Conservation (phyloP, 1,284 basidiomycete species). For the Apiotrichum montevideense region DNA sequence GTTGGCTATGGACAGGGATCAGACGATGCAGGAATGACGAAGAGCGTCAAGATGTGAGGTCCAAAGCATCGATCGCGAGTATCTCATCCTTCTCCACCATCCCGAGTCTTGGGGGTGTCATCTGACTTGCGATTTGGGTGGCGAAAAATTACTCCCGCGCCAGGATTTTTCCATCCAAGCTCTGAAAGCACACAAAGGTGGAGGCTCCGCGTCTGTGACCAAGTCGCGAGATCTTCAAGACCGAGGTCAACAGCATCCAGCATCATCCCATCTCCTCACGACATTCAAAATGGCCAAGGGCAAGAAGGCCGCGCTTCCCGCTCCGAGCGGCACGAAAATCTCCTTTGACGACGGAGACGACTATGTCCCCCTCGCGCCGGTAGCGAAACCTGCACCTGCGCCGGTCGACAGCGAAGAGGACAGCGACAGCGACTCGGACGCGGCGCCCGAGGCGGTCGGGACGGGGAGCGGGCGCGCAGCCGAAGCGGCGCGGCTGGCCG, state of each 20-base stretch:
- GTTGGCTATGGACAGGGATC: too few relatives aligned
- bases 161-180: too few relatives aligned
- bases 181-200: too few relatives aligned
- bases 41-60: too few relatives aligned
- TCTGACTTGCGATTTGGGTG: neutral
- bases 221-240: too few relatives aligned
- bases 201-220: too few relatives aligned
- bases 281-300: slow-evolving; percentile 11
- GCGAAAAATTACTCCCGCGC: neutral
- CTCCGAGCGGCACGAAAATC: slow-evolving; percentile 24
- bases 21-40: too few relatives aligned
- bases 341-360: slow-evolving; percentile 24
- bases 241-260: too few relatives aligned
- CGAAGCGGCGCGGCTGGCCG: slow-evolving; percentile 3
- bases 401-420: slow-evolving; percentile 8
- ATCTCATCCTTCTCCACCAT: too few relatives aligned
- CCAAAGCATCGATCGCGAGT: too few relatives aligned
- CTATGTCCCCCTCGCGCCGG: neutral
- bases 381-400: neutral
- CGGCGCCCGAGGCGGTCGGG: slow-evolving; percentile 38
- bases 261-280: neutral
- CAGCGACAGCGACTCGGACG: slow-evolving; percentile 19
- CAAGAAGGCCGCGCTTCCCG: slow-evolving; percentile 12
- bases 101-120: too few relatives aligned
- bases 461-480: slow-evolving; percentile 6